Percentiles rank a stretch among this genome's conserved stretches.
These are phyloP conservation scores for Arthroderma sp. DNA, from an alignment of 2,329 filamentous ascomycete species.

Conservation along the genomic window DNA sequence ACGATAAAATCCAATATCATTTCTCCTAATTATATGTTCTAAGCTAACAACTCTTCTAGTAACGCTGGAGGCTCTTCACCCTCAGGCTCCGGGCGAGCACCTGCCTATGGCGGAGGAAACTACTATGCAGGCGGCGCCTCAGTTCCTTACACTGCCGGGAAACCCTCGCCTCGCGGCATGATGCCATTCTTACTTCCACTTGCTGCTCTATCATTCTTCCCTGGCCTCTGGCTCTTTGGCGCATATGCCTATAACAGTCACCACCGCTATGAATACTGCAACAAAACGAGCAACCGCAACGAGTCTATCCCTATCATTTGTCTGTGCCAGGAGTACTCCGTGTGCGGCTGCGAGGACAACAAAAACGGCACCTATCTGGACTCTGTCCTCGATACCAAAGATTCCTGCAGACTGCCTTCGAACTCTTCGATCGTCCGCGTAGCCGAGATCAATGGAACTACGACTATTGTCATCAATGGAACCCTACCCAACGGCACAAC, in stretches of 20 bases:
- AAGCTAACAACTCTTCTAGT: conserved; percentile 1
- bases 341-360: conserved; percentile 46
- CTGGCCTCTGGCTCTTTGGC: conserved; percentile 42
- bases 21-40: no score
- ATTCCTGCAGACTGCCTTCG: conserved; percentile 16
- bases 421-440: conserved; percentile 29
- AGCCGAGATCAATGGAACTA: conserved; percentile 30
- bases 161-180: conserved; percentile 35
- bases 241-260: conserved; percentile 44
- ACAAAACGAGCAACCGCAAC: conserved; percentile 34
- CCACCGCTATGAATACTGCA: conserved; percentile 35
- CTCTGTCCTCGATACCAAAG: conserved; percentile 29
- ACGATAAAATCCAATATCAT: no score
- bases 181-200: conserved; percentile 37
- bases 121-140: conserved; percentile 45
- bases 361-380: conserved; percentile 31
- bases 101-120: conserved; percentile 36
- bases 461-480: conserved; percentile 36
- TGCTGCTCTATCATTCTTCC: conserved; percentile 36
- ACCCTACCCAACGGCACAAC: conserved; percentile 35
- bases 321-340: conserved; percentile 40
- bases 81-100: conserved; percentile 15
- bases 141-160: conserved; percentile 37
- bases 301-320: conserved; percentile 42
- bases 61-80: conserved; percentile 10